phyloP scores from a whole-genome alignment of 108 stramenopile genomes.

The Cyclotella kingstonii region DNA sequence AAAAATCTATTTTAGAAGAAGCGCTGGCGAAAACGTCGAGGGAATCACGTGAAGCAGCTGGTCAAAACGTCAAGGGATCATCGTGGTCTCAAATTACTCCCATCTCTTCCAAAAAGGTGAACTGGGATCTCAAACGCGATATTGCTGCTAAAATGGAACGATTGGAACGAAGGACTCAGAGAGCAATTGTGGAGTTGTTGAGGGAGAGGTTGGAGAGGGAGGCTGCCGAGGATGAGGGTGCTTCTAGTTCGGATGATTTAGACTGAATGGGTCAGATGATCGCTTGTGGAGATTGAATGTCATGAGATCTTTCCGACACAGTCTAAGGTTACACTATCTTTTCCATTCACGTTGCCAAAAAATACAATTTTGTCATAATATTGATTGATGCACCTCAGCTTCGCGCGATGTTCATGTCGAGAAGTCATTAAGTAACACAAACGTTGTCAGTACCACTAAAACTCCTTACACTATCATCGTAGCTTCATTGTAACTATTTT shows the following conservation, averaged over 20 bases:
- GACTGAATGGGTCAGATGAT: too few species aligned
- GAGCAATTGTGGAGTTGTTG: slow-evolving; percentile 70
- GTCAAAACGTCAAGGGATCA: slow-evolving; percentile 17
- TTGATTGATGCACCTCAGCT: too few species aligned
- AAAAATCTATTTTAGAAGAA: slow-evolving; percentile 49
- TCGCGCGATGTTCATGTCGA: too few species aligned
- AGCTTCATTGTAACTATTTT: too few species aligned
- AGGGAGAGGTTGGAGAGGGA: slow-evolving; percentile 69
- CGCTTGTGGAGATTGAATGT: too few species aligned
- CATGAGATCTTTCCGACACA: too few species aligned
- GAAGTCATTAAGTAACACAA: too few species aligned
- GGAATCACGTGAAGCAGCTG: slow-evolving; percentile 43
- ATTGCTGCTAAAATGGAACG: slow-evolving; percentile 63
- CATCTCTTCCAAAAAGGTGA: slow-evolving; percentile 68
- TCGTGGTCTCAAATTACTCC: slow-evolving; percentile 32
- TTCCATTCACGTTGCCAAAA: too few species aligned
- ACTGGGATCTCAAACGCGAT: slow-evolving; percentile 88
- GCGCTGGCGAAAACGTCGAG: slow-evolving; percentile 56
- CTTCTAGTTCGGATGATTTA: slow-evolving; percentile 37
- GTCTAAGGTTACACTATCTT: too few species aligned
- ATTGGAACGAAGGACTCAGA: slow-evolving; percentile 74
- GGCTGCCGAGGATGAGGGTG: slow-evolving; percentile 43
- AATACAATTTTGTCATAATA: too few species aligned
- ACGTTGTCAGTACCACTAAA: too few species aligned
- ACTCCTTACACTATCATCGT: too few species aligned